A percentile compares a stretch with the other conserved stretches of the same genome.
phyloP scores from a whole-genome alignment of 495 filamentous ascomycete species.

The Tuber indicum region DNA sequence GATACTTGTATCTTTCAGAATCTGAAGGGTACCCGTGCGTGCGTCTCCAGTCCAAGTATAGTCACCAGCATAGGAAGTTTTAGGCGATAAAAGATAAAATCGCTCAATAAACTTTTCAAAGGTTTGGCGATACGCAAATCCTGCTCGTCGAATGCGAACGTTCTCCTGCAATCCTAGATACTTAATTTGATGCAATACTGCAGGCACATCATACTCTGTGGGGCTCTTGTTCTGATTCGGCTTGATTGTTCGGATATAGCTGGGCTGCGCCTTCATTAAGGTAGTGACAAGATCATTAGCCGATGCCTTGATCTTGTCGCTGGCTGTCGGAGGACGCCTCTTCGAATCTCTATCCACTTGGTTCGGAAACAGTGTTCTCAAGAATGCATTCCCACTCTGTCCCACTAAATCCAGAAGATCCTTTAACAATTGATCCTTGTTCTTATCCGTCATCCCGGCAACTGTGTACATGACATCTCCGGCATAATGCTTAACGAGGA shows the following conservation, averaged over 20 bases:
- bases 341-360: slow-evolving; percentile 95
- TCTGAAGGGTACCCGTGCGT: slow-evolving; percentile 81
- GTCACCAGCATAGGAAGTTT: slow-evolving; percentile 91
- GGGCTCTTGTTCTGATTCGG: slow-evolving; percentile 98
- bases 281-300: slow-evolving; percentile 94
- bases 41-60: slow-evolving; percentile 91
- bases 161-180: slow-evolving; percentile 98
- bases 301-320: slow-evolving; percentile 94
- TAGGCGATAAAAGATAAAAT: slow-evolving; percentile 91
- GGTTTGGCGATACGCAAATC: slow-evolving; percentile 94
- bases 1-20: slow-evolving; percentile 92
- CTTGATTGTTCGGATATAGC: slow-evolving; percentile 98
- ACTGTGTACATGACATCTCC: slow-evolving; percentile 95
- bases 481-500: slow-evolving; percentile 98
- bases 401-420: slow-evolving; percentile 84
- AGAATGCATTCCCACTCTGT: slow-evolving; percentile 72
- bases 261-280: slow-evolving; percentile 92
- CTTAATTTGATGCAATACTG: slow-evolving; percentile 98
- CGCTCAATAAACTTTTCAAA: slow-evolving; percentile 98
- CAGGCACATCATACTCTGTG: slow-evolving; percentile 79
- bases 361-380: slow-evolving; percentile 82
- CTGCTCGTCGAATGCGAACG: slow-evolving; percentile 91
- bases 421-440: slow-evolving; percentile 96
- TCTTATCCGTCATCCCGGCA: slow-evolving; percentile 98
- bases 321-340: slow-evolving; percentile 85